Conservation (phyloP, 306 rosid genomes). For the Lathyrus sativus region DNA sequence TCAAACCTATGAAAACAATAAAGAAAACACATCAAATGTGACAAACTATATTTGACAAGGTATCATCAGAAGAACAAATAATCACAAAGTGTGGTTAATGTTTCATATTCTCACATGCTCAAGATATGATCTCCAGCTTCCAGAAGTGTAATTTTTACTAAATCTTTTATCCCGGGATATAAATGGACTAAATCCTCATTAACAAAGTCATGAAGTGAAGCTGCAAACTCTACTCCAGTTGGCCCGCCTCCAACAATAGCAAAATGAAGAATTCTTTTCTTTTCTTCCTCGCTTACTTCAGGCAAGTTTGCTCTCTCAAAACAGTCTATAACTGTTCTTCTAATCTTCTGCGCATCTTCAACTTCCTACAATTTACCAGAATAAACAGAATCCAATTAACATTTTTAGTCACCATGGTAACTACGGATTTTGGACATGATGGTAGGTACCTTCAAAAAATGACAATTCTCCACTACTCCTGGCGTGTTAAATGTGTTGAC, state of each 20-base stretch:
- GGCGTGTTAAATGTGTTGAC: slow-evolving; percentile 98
- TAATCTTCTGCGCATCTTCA: slow-evolving; percentile 96
- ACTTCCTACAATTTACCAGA: slow-evolving; percentile 67
- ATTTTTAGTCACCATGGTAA: slow-evolving; percentile 6
- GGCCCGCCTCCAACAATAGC: slow-evolving; percentile 99
- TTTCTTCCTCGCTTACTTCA: slow-evolving; percentile 73
- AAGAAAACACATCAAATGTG: slow-evolving; percentile 17
- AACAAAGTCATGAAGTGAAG: slow-evolving; percentile 91
- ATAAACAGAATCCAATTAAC: slow-evolving; percentile 21
- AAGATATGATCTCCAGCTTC: slow-evolving; percentile 92
- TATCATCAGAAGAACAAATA: slow-evolving; percentile 21
- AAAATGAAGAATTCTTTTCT: slow-evolving; percentile 90
- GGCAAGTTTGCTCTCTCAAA: slow-evolving; percentile 91
- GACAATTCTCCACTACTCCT: slow-evolving; percentile 91
- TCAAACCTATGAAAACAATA: slow-evolving; percentile 72
- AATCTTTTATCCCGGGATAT: slow-evolving; percentile 73
- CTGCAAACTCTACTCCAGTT: slow-evolving; percentile 98
- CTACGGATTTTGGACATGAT: slow-evolving; percentile 20
- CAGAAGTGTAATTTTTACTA: slow-evolving; percentile 80
- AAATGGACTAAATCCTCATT: slow-evolving; percentile 75
- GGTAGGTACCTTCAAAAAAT: slow-evolving; percentile 76
- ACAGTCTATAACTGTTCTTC: slow-evolving; percentile 91
- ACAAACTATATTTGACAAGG: background rate
- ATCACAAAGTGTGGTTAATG: background rate
- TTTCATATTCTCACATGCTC: slow-evolving; percentile 65